Conservation (phyloP, 2,329 filamentous ascomycete genomes). For the Pseudopithomyces maydicus region DNA sequence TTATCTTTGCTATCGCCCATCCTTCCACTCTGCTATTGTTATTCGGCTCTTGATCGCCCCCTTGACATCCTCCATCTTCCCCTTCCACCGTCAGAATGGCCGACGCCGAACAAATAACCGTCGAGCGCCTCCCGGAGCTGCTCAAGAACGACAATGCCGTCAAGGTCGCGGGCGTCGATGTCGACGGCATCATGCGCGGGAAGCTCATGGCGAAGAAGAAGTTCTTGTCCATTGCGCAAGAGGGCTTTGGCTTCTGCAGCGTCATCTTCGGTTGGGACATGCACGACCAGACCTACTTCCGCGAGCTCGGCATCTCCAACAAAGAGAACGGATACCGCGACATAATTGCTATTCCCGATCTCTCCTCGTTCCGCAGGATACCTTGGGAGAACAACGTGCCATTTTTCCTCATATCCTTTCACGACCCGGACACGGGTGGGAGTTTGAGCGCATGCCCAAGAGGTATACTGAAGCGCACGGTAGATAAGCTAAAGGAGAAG, state of each 20-base stretch:
- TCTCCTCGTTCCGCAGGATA: slow-evolving; percentile 78
- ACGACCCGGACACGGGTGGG: slow-evolving; percentile 75
- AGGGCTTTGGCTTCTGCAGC: slow-evolving; percentile 91
- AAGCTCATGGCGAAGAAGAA: slow-evolving; percentile 94
- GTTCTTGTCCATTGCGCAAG: slow-evolving; percentile 79
- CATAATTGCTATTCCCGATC: slow-evolving; percentile 79
- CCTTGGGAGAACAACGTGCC: slow-evolving; percentile 89
- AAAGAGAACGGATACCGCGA: slow-evolving; percentile 89
- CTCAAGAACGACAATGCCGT: slow-evolving; percentile 76
- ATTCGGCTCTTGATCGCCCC: not conserved
- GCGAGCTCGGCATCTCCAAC: slow-evolving; percentile 85
- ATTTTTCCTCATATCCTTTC: slow-evolving; percentile 83
- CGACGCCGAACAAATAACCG: slow-evolving; percentile 55
- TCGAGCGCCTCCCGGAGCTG: slow-evolving; percentile 67
- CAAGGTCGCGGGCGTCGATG: slow-evolving; percentile 86
- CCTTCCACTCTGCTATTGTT: slow-evolving; percentile 1
- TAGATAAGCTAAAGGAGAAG: slow-evolving; percentile 68
- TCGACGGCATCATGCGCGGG: slow-evolving; percentile 84
- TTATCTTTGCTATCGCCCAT: slow-evolving; percentile 4
- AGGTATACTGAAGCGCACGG: slow-evolving; percentile 71
- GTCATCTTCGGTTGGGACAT: slow-evolving; percentile 97
- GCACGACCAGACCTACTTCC: slow-evolving; percentile 89
- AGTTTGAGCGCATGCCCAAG: slow-evolving; percentile 80
- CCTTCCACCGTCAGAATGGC: slow-evolving; percentile 23
- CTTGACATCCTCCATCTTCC: not conserved